A percentile compares a stretch with the other conserved stretches of the same genome.
These are phyloP conservation scores for Cupressus sempervirens DNA, from an alignment of 75 land plant species.

Conservation along the genomic window DNA sequence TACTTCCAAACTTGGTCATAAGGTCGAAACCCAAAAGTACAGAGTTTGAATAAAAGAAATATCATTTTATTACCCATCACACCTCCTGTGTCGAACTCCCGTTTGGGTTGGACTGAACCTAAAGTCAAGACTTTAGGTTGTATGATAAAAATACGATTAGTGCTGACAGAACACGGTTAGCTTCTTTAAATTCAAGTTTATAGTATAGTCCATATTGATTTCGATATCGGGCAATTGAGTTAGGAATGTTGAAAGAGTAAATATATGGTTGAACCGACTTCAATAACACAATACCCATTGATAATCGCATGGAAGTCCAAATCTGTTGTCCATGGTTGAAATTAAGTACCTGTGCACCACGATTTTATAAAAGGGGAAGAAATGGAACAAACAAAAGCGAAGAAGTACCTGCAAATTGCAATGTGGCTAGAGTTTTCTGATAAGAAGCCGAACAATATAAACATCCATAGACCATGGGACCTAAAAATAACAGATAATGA, in stretches of 20 bases:
- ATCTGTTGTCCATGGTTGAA: not conserved
- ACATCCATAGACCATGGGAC: conserved; percentile 99
- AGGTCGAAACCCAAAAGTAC: not conserved
- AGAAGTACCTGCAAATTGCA: conserved; percentile 72
- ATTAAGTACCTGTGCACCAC: not conserved
- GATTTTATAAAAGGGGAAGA: not conserved
- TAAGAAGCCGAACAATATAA: conserved; percentile 76
- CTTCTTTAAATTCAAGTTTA: not conserved
- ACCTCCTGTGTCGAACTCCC: not conserved
- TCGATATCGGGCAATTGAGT: not conserved
- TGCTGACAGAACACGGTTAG: not conserved
- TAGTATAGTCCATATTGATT: not conserved
- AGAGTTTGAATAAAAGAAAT: not conserved
- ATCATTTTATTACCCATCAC: too few species aligned
- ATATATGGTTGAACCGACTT: not conserved
- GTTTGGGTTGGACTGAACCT: not conserved
- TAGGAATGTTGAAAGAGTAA: not conserved
- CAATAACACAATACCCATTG: not conserved
- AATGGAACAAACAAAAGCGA: not conserved
- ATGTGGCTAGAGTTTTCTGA: conserved; percentile 57
- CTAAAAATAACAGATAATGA: conserved; percentile 26
- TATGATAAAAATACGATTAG: not conserved
- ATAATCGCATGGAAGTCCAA: not conserved
- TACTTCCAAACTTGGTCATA: not conserved
- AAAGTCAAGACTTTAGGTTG: not conserved